These are phyloP conservation scores for Leishmania lainsoni DNA, from an alignment of 208 protist species.

Conservation along the genomic window DNA sequence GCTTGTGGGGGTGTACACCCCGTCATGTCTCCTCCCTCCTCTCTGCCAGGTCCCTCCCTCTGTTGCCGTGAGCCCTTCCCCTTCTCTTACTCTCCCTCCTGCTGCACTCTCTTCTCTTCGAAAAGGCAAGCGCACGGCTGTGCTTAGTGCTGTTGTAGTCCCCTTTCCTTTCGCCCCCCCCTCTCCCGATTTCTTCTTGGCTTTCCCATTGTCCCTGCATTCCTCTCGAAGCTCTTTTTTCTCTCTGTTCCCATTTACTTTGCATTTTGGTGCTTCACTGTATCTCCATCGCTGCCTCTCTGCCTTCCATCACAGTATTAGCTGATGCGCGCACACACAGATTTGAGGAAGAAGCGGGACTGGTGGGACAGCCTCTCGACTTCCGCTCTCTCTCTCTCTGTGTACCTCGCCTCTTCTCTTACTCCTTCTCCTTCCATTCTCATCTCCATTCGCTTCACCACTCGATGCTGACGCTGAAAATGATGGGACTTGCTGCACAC, in stretches of 20 bases:
- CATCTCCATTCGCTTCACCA: not conserved
- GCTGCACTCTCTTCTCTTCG: not conserved
- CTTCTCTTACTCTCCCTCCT: not conserved
- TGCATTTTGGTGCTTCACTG: not conserved
- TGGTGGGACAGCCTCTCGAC: not conserved
- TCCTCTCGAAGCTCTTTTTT: not conserved
- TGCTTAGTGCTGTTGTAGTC: not conserved
- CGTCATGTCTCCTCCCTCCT: not conserved
- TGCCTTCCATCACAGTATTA: not conserved
- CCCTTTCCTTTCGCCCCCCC: not conserved
- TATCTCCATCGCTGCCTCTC: not conserved
- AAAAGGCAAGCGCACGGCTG: not conserved
- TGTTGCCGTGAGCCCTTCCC: not conserved
- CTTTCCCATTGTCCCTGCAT: not conserved
- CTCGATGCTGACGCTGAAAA: not conserved
- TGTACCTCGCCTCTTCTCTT: not conserved
- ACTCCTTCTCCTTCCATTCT: not conserved
- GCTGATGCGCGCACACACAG: not conserved
- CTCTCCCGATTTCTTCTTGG: not conserved
- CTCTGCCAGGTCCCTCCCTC: not conserved
- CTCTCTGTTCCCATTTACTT: not conserved
- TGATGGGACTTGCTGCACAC: not conserved
- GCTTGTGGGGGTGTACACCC: not conserved
- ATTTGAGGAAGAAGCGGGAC: not conserved
- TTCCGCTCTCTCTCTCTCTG: not conserved